These are phyloP conservation scores for Mortierella sp. DNA, from an alignment of 371 early-diverging fungal genomes.

Conservation along the genomic window DNA sequence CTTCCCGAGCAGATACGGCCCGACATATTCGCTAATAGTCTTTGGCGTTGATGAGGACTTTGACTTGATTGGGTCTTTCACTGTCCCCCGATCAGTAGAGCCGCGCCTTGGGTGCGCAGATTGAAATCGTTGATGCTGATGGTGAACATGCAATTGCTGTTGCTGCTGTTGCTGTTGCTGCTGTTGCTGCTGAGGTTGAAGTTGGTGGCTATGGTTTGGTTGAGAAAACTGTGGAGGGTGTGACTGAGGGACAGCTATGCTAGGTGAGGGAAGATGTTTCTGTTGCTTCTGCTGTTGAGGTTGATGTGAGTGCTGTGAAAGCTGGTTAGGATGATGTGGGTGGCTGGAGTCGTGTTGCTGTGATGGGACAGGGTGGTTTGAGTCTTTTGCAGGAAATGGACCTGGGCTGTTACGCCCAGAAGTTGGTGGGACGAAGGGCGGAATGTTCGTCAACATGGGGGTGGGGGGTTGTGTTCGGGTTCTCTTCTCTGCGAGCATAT, in stretches of 20 bases:
- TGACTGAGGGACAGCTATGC: not conserved
- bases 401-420: slow-evolving; percentile 1
- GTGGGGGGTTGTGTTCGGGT: slow-evolving; percentile 13
- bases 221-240: slow-evolving; percentile 19
- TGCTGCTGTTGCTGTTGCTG: slow-evolving; percentile 8
- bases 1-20: slow-evolving; percentile 83
- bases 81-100: slow-evolving; percentile 25
- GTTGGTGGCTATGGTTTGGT: not conserved
- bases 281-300: slow-evolving; percentile 15
- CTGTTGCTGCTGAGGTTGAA: slow-evolving; percentile 22
- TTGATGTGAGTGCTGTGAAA: not conserved
- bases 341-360: slow-evolving; percentile 14
- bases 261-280: slow-evolving; percentile 2
- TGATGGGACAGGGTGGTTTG: slow-evolving; percentile 2
- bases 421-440: slow-evolving; percentile 14
- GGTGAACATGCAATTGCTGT: slow-evolving; percentile 5
- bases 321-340: slow-evolving; percentile 17
- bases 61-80: slow-evolving; percentile 15
- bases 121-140: slow-evolving; percentile 15
- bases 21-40: slow-evolving; percentile 60
- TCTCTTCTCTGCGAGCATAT: slow-evolving; percentile 30
- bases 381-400: not conserved
- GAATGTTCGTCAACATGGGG: slow-evolving; percentile 16
- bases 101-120: slow-evolving; percentile 17
- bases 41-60: slow-evolving; percentile 17